Conservation (phyloP, 805 yeast genomes). For the Candida loeiensis region DNA sequence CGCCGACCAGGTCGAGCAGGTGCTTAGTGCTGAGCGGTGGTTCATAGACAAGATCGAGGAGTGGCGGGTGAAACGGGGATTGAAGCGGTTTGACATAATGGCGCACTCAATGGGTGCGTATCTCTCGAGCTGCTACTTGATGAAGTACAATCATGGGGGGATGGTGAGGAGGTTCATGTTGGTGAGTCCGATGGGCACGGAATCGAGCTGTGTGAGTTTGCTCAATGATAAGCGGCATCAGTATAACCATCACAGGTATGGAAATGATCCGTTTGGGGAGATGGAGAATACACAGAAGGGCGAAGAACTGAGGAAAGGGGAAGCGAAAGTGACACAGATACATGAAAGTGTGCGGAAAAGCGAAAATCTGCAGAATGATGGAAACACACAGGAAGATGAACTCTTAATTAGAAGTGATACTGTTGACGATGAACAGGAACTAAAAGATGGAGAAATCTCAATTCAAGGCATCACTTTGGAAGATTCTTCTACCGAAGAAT, state of each 20-base stretch:
- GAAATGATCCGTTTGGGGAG: slow-evolving; percentile 36
- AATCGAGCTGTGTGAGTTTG: slow-evolving; percentile 33
- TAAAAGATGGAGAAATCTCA: too few species aligned
- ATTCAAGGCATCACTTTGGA: too few species aligned
- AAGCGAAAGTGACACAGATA: too few species aligned
- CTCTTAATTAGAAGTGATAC: too few species aligned
- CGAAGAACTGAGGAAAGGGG: slow-evolving; percentile 15
- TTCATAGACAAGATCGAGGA: slow-evolving; percentile 37
- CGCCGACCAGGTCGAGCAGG: slow-evolving; percentile 27
- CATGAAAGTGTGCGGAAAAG: too few species aligned
- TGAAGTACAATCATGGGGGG: slow-evolving; percentile 31
- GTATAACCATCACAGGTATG: slow-evolving; percentile 31
- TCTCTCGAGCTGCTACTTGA: slow-evolving; percentile 35
- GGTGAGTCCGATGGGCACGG: slow-evolving; percentile 46
- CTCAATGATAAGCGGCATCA: slow-evolving; percentile 29
- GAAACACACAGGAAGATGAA: too few species aligned
- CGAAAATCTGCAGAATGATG: too few species aligned
- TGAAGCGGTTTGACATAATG: slow-evolving; percentile 28
- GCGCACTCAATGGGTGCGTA: slow-evolving; percentile 46
- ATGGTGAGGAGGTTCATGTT: slow-evolving; percentile 23
- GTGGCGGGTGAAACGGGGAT: slow-evolving; percentile 28
- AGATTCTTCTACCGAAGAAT: too few species aligned
- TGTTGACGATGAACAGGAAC: not conserved
- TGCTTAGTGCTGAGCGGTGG: slow-evolving; percentile 37
- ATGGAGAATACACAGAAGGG: slow-evolving; percentile 19